These are phyloP conservation scores for Tetragonia tetragonoides DNA, from an alignment of 148 eudicot genomes.

Conservation along the genomic window DNA sequence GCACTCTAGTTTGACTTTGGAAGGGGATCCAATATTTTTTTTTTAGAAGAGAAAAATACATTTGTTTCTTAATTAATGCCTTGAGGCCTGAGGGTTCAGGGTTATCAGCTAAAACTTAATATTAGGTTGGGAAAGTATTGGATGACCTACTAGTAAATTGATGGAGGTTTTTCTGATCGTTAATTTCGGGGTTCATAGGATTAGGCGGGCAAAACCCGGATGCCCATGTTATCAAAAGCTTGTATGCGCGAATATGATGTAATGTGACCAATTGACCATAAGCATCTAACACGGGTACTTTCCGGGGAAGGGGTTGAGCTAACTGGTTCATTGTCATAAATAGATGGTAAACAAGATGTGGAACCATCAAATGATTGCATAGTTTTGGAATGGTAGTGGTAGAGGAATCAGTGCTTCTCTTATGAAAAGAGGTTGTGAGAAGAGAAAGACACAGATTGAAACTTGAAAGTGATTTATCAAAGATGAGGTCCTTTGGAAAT, in stretches of 20 bases:
- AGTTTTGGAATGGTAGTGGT: not conserved
- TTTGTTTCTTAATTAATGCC: not conserved
- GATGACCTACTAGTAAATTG: not conserved
- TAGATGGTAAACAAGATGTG: not conserved
- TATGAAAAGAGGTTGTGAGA: slow-evolving; percentile 8
- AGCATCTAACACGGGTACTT: too few species aligned
- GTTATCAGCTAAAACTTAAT: not conserved
- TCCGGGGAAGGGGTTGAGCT: too few species aligned
- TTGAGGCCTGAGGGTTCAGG: not conserved
- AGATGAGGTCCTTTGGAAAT: not conserved
- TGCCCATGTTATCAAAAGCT: too few species aligned
- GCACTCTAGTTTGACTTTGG: slow-evolving; percentile 31
- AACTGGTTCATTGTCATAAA: too few species aligned
- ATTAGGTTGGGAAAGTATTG: slow-evolving; percentile 5
- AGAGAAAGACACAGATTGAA: not conserved
- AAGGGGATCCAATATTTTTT: not conserved
- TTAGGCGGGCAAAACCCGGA: too few species aligned
- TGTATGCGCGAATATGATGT: too few species aligned
- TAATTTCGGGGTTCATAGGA: too few species aligned
- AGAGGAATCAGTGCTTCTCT: slow-evolving; percentile 5
- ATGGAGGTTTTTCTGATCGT: too few species aligned
- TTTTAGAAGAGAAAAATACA: not conserved
- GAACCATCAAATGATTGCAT: not conserved
- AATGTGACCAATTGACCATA: too few species aligned
- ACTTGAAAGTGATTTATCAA: slow-evolving; percentile 18